These are phyloP conservation scores for Saitozyma podzolica DNA, from an alignment of 768 basidiomycete genomes.

Conservation along the genomic window DNA sequence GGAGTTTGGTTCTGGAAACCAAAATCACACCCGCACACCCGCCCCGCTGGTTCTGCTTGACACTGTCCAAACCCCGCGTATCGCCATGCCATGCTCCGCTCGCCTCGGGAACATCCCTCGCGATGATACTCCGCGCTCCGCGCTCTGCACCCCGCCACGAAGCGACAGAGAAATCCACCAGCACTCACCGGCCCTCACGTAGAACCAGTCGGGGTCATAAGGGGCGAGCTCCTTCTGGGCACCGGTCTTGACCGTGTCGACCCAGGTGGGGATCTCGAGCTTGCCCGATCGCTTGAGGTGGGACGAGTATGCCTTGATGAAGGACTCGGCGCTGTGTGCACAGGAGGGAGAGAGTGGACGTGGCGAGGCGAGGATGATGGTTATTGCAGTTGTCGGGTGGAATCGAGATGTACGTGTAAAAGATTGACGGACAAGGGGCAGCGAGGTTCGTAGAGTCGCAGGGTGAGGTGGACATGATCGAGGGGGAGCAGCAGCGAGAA, in stretches of 20 bases:
- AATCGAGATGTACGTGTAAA: too few relatives aligned
- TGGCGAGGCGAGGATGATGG: too few relatives aligned
- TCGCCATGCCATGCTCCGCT: too few relatives aligned
- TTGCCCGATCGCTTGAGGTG: constrained; percentile 98
- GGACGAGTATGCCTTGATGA: constrained; percentile 90
- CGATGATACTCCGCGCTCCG: too few relatives aligned
- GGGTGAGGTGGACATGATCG: background rate
- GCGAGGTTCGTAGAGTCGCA: background rate
- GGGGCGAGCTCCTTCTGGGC: constrained; percentile 97
- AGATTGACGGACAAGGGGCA: background rate
- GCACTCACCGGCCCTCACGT: constrained; percentile 88
- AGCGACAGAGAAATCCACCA: too few relatives aligned
- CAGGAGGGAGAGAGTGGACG: background rate
- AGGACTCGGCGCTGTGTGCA: constrained; percentile 76
- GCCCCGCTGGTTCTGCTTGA: too few relatives aligned
- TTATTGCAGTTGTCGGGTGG: too few relatives aligned
- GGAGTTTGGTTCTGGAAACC: too few relatives aligned
- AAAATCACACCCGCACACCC: background rate
- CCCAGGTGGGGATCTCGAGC: constrained; percentile 98
- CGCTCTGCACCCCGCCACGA: too few relatives aligned
- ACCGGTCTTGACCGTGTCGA: constrained; percentile 94
- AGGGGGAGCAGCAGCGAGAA: background rate
- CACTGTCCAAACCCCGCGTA: background rate
- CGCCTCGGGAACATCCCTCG: too few relatives aligned
- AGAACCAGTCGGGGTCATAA: constrained; percentile 99